A percentile compares a stretch with the other conserved stretches of the same genome.
Evolutionary conservation across 129 eudicot genomes (phyloP).

Genomic region (Daucus carota): DNA sequence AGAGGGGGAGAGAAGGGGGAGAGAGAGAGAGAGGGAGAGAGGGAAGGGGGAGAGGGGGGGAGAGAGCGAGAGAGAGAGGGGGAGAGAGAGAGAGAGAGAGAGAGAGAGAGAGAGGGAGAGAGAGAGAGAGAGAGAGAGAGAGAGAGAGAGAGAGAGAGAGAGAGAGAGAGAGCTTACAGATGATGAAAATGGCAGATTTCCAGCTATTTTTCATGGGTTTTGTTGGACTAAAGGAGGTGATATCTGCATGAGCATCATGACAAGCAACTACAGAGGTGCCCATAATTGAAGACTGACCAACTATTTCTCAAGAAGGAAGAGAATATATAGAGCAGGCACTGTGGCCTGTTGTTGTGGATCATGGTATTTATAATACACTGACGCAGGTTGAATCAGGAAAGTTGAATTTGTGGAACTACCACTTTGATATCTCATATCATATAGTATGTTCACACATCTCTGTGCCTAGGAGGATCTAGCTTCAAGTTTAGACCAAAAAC

Average conservation of each 20-base stretch:
- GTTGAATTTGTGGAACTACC: constrained; percentile 1
- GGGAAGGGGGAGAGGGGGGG: background rate
- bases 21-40: background rate
- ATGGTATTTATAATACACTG: background rate
- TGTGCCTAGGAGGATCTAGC: no score
- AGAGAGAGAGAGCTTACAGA: constrained; percentile 28
- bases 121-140: background rate
- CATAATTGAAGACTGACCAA: background rate
- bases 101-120: background rate
- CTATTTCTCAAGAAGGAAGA: background rate
- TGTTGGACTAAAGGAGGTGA: background rate
- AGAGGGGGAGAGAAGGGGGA: background rate
- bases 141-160: background rate
- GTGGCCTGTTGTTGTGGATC: background rate
- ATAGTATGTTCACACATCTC: background rate
- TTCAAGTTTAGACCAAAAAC: no score
- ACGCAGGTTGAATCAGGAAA: background rate
- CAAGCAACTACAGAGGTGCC: background rate
- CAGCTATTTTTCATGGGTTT: constrained; percentile 51
- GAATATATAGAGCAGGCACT: background rate
- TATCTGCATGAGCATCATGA: background rate
- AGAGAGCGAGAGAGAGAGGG: background rate
- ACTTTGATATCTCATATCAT: background rate
- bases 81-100: background rate
- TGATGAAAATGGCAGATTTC: constrained; percentile 78